These are phyloP conservation scores for Corynespora cassiicola DNA, from an alignment of 2,329 filamentous ascomycete species.

Conservation along the genomic window DNA sequence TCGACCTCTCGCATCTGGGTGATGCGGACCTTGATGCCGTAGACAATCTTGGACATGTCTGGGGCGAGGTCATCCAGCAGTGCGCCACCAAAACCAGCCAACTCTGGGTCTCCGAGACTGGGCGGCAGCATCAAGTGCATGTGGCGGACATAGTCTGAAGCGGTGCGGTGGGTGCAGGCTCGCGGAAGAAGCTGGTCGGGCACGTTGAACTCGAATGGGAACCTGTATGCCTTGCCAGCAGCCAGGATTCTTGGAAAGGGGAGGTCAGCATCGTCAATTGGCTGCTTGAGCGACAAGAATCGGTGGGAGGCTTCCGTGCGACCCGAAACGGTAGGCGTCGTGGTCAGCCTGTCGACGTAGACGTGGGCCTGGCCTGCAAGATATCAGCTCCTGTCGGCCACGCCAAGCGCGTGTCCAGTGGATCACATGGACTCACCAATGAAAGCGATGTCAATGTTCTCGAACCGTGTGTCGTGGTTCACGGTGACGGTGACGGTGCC, in stretches of 20 bases:
- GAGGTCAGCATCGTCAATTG: conserved; percentile 59
- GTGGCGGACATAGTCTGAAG: conserved; percentile 59
- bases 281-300: conserved; percentile 68
- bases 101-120: conserved; percentile 64
- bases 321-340: conserved; percentile 59
- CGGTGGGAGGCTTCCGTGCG: conserved; percentile 64
- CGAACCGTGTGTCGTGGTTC: conserved; percentile 61
- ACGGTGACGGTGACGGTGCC: conserved; percentile 60
- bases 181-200: conserved; percentile 66
- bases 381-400: conserved; percentile 16
- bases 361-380: conserved; percentile 57
- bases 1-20: conserved; percentile 47
- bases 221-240: conserved; percentile 62
- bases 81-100: conserved; percentile 56
- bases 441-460: conserved; percentile 65
- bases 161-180: conserved; percentile 62
- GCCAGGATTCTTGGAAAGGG: conserved; percentile 62
- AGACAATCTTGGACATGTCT: conserved; percentile 67
- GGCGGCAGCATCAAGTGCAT: conserved; percentile 67
- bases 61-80: conserved; percentile 68
- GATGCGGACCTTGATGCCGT: conserved; percentile 60
- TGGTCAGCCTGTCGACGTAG: conserved; percentile 61
- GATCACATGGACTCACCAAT: conserved; percentile 52
- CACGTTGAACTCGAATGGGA: conserved; percentile 70
- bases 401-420: conserved; percentile 1